Base-by-base conservation (phyloP, 352 stramenopile genomes). In the Phytophthora sojae region DNA sequence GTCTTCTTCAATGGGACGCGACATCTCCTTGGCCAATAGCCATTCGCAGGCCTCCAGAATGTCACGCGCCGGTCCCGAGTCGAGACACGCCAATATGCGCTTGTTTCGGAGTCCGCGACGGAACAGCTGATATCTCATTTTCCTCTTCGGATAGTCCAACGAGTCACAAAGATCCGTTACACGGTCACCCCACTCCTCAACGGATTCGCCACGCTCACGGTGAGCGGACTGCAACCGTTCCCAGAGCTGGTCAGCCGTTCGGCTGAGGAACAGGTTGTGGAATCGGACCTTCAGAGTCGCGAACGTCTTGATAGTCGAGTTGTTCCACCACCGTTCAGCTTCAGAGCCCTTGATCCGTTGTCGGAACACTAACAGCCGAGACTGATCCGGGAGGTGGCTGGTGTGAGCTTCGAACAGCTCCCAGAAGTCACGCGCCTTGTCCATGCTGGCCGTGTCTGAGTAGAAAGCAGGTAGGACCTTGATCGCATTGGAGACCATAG, bases 1-100 rank as follows among this genome's bases (percentile, higher is more conserved):
- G 8, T 63, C 57, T 56, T 55, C 26, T 23, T 63, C 57, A 23
- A 55, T 55, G 30, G 57, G 42, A 26, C 56, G 56, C 14, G 51
- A 14, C 42, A 54, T 62, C 6, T 45, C 56, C 39, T 62, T 54
- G 4, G 51, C 35, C 56, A 54, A 45, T 9, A 62, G n/a, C 37
- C 56, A 54, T 29, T 53, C 39, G 42, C 56, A 62, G 2, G 56
- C 42, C 21, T 62, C 56, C 1, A 23, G 56, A 11, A 44, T 54
- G 25, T 54, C 56, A 0, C 14, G 21, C 6, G 56, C 56, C 2
- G 39, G 39, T 9, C 39, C 51, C 12, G 56, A n/a, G 12, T 62
- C 56, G 11, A 62, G 56, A 2, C 19, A 52, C 2, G 56, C 25
- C 15, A 54, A 9, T 17, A 53, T 47, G 12, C 56, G 39, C 25